Evolutionary conservation across 2,329 filamentous ascomycete genomes (phyloP), one percentile per base, ranked within the genome.

Genomic region (Sordariomycetes sp.): DNA sequence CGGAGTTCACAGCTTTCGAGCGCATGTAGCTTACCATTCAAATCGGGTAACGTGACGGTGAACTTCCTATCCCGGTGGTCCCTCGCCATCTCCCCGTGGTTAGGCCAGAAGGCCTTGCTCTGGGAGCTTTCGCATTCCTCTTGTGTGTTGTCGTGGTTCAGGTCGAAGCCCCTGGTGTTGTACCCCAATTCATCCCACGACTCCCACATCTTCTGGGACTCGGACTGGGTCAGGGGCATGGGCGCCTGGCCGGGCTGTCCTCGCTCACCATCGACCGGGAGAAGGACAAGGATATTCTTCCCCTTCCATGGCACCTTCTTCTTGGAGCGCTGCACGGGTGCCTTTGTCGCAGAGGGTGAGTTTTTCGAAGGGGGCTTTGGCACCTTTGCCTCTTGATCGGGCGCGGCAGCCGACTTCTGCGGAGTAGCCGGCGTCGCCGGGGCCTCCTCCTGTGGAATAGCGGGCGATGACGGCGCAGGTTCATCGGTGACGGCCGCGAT

Each of bases 281-380:
- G 72, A 28, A 85, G 74, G 51, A 92, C 84, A 64, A 89, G 71
- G 57, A 90, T 89, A 60, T 82, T 85, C 72, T 90, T 91, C 59
- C 86, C 86, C 65, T 80, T 87, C 87, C 88, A 91, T 53, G 80
- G 78, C 2, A 92, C 76, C 71, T 86, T 89, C 69, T 88, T 91
- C 72, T 81, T 89, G 8, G 81, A 62, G 14, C 82, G 74, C n/a
- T 82, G 81, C 6, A 80, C 80, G 53, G 72, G 69, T 2, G 72
- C 69, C 16, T 72, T 62, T 51, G 69, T 66, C 61, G 71, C 74
- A 18, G 62, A 48, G 20, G 71, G 67, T 11, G 62, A 64, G 40
- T 64, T 64, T 58, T 69, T 71, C n/a, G 64, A 66, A 3, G 73
- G 73, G 1, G 74, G 74, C 12, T 62, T 62, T 22, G 71, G 71